Evolutionary conservation across 2,329 filamentous ascomycete species (phyloP).

Genomic region (Aspergillus uvarum): DNA sequence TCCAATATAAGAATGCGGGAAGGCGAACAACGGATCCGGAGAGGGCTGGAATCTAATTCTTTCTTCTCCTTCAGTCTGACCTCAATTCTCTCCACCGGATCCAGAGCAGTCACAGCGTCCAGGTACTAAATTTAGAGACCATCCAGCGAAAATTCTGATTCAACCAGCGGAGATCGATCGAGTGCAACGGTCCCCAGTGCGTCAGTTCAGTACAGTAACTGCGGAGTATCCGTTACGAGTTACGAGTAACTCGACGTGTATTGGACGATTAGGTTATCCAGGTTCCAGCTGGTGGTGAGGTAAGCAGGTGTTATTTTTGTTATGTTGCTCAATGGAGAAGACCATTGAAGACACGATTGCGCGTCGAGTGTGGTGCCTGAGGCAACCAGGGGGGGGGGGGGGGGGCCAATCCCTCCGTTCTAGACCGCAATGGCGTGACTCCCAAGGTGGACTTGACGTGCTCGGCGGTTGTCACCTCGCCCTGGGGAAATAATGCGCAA

Average conservation of each 20-base stretch:
- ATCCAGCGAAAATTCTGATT: slow-evolving; percentile 1
- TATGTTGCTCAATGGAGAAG: not conserved
- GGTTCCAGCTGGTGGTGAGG: slow-evolving; percentile 8
- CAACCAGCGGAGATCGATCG: slow-evolving; percentile 2
- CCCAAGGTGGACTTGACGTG: slow-evolving; percentile 7
- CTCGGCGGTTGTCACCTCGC: slow-evolving; percentile 7
- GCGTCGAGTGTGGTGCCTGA: slow-evolving; percentile 10
- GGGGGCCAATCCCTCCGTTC: slow-evolving; percentile 1
- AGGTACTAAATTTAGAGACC: slow-evolving; percentile 6
- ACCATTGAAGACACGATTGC: slow-evolving; percentile 7
- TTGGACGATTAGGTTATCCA: slow-evolving; percentile 6
- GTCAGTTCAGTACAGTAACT: too few relatives aligned
- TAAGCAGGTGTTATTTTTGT: slow-evolving; percentile 10
- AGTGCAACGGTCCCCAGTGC: slow-evolving; percentile 7
- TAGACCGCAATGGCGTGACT: slow-evolving; percentile 16
- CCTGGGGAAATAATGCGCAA: not conserved
- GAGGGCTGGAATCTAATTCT: not conserved
- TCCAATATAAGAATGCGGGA: slow-evolving; percentile 9
- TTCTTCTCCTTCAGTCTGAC: not conserved
- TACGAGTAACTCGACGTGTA: too few relatives aligned
- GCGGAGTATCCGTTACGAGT: too few relatives aligned
- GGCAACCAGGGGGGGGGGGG: not conserved
- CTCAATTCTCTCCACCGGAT: slow-evolving; percentile 6
- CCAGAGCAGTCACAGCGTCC: slow-evolving; percentile 4
- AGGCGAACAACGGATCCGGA: slow-evolving; percentile 8